phyloP scores from a whole-genome alignment of 2,329 filamentous ascomycete species.

The Bipolaris gigantea region DNA sequence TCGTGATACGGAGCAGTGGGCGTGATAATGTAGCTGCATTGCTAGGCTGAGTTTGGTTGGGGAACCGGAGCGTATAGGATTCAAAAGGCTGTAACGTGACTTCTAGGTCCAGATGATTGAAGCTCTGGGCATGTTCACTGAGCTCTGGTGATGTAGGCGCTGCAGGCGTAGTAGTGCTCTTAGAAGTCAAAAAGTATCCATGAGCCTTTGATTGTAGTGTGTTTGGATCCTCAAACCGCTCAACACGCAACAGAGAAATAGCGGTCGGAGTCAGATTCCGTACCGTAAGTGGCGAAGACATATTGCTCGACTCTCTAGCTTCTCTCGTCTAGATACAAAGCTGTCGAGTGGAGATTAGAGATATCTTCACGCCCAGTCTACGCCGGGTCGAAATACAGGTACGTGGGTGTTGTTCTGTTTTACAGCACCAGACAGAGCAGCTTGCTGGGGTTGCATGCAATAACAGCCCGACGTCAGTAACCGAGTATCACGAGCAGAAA shows the following conservation, averaged over 20 bases:
- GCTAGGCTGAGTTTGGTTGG: constrained; percentile 35
- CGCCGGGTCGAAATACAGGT: neutral
- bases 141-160: constrained; percentile 48
- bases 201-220: constrained; percentile 40
- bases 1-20: constrained; percentile 72
- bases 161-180: constrained; percentile 19
- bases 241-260: constrained; percentile 72
- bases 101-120: constrained; percentile 63
- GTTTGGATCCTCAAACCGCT: constrained; percentile 68
- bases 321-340: neutral
- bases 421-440: neutral
- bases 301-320: constrained; percentile 4
- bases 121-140: constrained; percentile 61
- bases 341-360: neutral
- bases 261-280: constrained; percentile 78
- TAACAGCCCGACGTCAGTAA: neutral
- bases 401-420: neutral
- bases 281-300: constrained; percentile 63
- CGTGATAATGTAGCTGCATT: constrained; percentile 28
- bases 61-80: constrained; percentile 62
- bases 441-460: neutral
- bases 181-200: constrained; percentile 39
- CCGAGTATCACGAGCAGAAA: neutral
- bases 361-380: neutral
- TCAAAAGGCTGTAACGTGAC: constrained; percentile 70